Conservation (phyloP, 768 basidiomycete species). For the Lanmaoa rubissima region DNA sequence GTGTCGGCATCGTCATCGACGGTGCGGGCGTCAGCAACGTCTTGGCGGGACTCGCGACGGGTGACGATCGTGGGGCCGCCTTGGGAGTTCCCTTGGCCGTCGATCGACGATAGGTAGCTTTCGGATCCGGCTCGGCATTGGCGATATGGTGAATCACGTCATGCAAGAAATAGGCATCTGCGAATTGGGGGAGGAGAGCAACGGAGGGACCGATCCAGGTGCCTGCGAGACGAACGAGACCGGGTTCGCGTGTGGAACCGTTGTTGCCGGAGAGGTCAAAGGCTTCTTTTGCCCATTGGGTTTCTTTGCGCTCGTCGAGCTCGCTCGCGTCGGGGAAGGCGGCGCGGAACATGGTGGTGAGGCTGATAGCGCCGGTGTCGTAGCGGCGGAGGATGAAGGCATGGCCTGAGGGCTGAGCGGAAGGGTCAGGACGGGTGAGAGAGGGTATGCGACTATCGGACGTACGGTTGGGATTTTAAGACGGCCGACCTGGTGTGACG, state of each 20-base stretch:
- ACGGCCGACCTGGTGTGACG: conserved; percentile 66
- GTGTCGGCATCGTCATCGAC: conserved; percentile 41
- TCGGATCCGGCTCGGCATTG: conserved; percentile 74
- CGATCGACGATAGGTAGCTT: conserved; percentile 74
- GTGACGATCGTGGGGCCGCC: conserved; percentile 28
- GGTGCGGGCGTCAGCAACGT: conserved; percentile 35
- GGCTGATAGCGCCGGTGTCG: conserved; percentile 88
- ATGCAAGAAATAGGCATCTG: conserved; percentile 61
- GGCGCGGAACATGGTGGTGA: conserved; percentile 96
- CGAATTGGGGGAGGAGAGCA: conserved; percentile 58
- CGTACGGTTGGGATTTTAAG: conserved; percentile 88
- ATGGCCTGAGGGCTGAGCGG: conserved; percentile 64
- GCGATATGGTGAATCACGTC: conserved; percentile 64
- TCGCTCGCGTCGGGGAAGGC: conserved; percentile 84
- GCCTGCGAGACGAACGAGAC: conserved; percentile 78
- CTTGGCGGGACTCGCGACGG: conserved; percentile 22
- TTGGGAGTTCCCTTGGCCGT: conserved; percentile 34
- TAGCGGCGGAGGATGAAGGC: conserved; percentile 93
- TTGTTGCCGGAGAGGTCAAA: conserved; percentile 80
- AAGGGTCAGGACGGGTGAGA: conserved; percentile 16
- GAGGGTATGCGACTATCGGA: conserved; percentile 10
- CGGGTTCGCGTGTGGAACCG: conserved; percentile 56
- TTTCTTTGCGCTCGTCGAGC: conserved; percentile 72
- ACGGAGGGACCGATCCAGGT: conserved; percentile 75
- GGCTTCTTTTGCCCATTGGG: conserved; percentile 78